Evolutionary conservation across 78 protist genomes (phyloP).

Genomic region (Planoprotostelium fungivorum): DNA sequence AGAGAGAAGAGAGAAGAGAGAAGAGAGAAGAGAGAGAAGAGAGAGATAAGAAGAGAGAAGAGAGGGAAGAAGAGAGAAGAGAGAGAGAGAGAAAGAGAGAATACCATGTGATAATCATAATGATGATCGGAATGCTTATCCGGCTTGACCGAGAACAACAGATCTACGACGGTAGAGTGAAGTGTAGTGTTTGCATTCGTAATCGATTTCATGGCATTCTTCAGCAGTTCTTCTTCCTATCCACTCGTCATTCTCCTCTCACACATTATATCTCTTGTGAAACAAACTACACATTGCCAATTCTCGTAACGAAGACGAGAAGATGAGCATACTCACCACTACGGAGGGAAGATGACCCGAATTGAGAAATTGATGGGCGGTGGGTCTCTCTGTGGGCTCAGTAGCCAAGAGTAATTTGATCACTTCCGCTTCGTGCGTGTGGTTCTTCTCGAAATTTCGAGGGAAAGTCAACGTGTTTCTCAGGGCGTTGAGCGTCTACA

Average conservation of each 20-base stretch:
- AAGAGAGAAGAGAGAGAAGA: background rate
- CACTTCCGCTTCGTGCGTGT: conserved; percentile 44
- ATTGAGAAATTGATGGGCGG: conserved; percentile 34
- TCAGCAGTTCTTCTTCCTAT: conserved; percentile 53
- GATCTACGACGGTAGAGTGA: background rate
- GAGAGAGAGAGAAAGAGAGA: conserved; percentile 5
- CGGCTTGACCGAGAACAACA: background rate
- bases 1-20: background rate
- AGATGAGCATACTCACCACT: background rate
- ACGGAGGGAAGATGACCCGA: conserved; percentile 31
- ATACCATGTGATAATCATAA: background rate
- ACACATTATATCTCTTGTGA: background rate
- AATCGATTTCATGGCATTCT: conserved; percentile 45
- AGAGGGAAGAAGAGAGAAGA: background rate
- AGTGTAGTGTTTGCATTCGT: conserved; percentile 35
- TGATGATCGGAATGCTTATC: background rate
- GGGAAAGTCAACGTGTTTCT: conserved; percentile 42
- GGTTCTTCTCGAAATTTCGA: conserved; percentile 52
- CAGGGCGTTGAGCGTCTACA: conserved; percentile 9
- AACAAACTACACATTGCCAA: no score
- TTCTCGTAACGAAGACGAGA: background rate
- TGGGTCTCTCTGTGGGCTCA: conserved; percentile 48
- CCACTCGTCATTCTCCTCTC: no score
- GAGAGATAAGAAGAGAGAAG: no score
- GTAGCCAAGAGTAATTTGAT: conserved; percentile 21